A percentile compares a stretch with the other conserved stretches of the same genome.
phyloP scores from a whole-genome alignment of 1,284 basidiomycete species.

The Malassezia nana region DNA sequence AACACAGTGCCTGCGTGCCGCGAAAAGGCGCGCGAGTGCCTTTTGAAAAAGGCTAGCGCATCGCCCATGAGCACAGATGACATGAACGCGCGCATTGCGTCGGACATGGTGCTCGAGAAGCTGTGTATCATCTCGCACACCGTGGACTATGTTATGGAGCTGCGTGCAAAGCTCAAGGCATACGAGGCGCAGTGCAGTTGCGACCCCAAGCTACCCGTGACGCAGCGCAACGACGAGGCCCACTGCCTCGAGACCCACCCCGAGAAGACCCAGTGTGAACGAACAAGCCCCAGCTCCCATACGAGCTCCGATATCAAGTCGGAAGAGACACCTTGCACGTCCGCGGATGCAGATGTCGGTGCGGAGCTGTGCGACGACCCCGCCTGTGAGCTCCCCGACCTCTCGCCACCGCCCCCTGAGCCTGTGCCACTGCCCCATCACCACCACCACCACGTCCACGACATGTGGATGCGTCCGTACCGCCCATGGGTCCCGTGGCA shows the following conservation, averaged over 20 bases:
- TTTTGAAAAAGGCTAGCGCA: constrained; percentile 7
- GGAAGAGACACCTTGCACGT: background rate
- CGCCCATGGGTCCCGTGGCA: constrained; percentile 9
- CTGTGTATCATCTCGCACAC: constrained; percentile 44
- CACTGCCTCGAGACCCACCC: constrained; percentile 3
- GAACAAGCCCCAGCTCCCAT: background rate
- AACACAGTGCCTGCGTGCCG: constrained; percentile 39
- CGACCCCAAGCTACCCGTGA: constrained; percentile 3
- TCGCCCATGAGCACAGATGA: constrained; percentile 15
- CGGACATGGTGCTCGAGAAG: constrained; percentile 41
- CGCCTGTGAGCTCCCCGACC: background rate
- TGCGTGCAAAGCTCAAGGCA: constrained; percentile 13
- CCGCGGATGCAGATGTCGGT: background rate
- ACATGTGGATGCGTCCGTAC: constrained; percentile 1
- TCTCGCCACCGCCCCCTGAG: background rate
- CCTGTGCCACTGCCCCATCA: background rate
- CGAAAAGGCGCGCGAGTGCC: constrained; percentile 33
- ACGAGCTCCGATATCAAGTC: constrained; percentile 1
- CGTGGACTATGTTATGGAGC: constrained; percentile 22
- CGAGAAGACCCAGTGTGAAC: constrained; percentile 1
- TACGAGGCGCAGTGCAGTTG: constrained; percentile 16
- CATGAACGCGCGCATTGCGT: constrained; percentile 21
- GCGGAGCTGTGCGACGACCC: background rate
- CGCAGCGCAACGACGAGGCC: constrained; percentile 1
- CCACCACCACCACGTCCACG: constrained; percentile 1